Evolutionary conservation across 2,329 filamentous ascomycete genomes (phyloP), one percentile per base, ranked within the genome.

Genomic region (Periglandula ipomoeae): DNA sequence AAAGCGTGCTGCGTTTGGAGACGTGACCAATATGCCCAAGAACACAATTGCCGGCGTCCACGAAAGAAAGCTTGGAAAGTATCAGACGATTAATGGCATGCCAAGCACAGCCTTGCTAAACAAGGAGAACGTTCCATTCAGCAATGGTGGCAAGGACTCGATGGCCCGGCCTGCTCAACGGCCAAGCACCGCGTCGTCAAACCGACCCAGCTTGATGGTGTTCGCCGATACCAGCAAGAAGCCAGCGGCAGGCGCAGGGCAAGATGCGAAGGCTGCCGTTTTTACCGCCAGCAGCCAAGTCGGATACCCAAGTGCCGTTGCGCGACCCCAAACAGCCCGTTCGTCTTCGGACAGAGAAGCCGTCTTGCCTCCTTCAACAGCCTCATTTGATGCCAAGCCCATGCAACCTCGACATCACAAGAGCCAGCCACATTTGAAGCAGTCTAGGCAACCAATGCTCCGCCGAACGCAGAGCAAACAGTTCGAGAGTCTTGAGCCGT

Each of bases 1-100:
- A 48, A 93, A 90, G 71, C 82, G 89, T 56, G 82, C 83, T 53
- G 87, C 82, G 11, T 89, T 94, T 66, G 86, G 80, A 44, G 89
- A 95, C 63, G 78, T 93, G 53, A 93, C 86, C 72, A 91, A 90
- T 61, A 82, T 76, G 41, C 61, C 73, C 37, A 69, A 70, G 52
- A 62, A 65, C 41, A 54, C 56, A 32, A 59, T 58, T 30, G 52
- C 59, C 24, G 56, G 51, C 39, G 56, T 61, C 23, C 60, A 69
- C 44, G 56, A 65, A 26, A 59, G 53, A 48, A 73, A 73, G 59
- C 56, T 54, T 13, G 50, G 55, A 48, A 72, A 71, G 52, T 55
- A 54, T 32, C 50, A 61, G 40, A 44, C 56, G 17, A 51, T 51
- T 22, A 55, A 55, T 44, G 52, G 53, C 48, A 55, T 58, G 23